These are phyloP conservation scores for Letharia lupina DNA, from an alignment of 495 filamentous ascomycete species.

Conservation along the genomic window DNA sequence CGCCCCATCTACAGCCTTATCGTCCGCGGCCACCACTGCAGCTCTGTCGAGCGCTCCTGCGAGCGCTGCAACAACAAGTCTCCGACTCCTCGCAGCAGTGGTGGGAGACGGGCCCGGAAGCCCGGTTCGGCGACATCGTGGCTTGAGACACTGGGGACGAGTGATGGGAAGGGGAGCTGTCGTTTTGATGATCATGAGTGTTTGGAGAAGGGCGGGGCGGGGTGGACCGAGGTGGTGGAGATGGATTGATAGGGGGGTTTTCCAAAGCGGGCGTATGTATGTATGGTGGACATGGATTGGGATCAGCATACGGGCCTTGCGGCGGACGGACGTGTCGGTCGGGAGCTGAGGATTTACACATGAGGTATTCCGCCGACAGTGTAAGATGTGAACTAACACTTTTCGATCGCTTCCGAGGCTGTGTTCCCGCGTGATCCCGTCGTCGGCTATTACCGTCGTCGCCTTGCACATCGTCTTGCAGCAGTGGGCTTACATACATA, in stretches of 20 bases:
- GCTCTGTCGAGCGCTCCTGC: not conserved
- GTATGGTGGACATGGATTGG: too few species aligned
- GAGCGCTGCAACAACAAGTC: not conserved
- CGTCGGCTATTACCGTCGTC: too few species aligned
- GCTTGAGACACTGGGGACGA: not conserved
- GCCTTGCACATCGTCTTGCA: too few species aligned
- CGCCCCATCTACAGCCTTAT: constrained; percentile 10
- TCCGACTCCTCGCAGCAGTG: not conserved
- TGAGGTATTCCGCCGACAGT: too few species aligned
- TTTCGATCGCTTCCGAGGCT: too few species aligned
- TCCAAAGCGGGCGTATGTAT: too few species aligned
- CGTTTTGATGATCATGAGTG: not conserved
- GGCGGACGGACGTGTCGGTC: too few species aligned
- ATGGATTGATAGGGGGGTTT: not conserved
- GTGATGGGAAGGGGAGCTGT: not conserved
- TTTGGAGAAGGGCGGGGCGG: not conserved
- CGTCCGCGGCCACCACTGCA: constrained; percentile 12
- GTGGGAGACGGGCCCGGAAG: not conserved
- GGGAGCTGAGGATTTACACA: too few species aligned
- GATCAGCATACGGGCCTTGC: too few species aligned
- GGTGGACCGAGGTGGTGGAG: not conserved
- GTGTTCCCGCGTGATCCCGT: too few species aligned
- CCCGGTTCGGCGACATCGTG: not conserved
- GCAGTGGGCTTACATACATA: too few species aligned
- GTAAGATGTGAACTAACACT: too few species aligned